Base-by-base conservation (phyloP, 352 stramenopile species). In the Globisporangium emineosum region DNA sequence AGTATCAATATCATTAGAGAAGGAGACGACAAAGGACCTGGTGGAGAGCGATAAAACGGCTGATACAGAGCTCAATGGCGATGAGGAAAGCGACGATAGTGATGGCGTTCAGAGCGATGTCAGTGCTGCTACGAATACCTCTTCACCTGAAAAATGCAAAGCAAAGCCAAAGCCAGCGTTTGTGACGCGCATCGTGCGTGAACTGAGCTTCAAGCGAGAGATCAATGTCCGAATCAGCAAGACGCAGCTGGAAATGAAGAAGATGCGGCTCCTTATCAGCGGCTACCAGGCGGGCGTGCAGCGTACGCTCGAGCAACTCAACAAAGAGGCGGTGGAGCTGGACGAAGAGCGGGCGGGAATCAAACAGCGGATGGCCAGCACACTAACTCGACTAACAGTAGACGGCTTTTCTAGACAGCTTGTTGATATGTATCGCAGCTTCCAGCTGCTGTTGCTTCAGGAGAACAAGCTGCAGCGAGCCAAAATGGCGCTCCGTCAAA, bases 231-330 rank as follows among this genome's bases (percentile, higher is more conserved):
- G 70, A 27, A 63, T 78, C 33, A 47, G 21, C 23, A 67, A 63
- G 47, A 73, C 69, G 53, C 71, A 78, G 62, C 64, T 69, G 29
- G 60, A 75, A 40, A 51, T 78, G 37, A 61, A 67, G 33, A 42
- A 69, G 25, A 75, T 75, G 67, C 64, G 73, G 37, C 35, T 45
- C 25, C 49, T 75, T 29, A 66, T 77, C 25, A 42, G 55, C 1
- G 30, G 40, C 6, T 77, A 77, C 32, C 71, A 69, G 42, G 32
- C 10, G 30, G 63, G 56, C 6, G n/a, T 68, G 13, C 55, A 58
- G 35, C 45, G 35, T 27, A 27, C 15, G 13, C 50, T 53, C 8
- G 13, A 53, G 4, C 40, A 56, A 25, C 45, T 56, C 40, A 40
- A 54, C 21, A 53, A 54, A 43, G 47, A 56, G 9, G 57, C 42